Percentiles rank a stretch among this genome's conserved stretches.
Evolutionary conservation across 1,284 basidiomycete genomes (phyloP).

Genomic region (Tetrapyrgos nigripes): DNA sequence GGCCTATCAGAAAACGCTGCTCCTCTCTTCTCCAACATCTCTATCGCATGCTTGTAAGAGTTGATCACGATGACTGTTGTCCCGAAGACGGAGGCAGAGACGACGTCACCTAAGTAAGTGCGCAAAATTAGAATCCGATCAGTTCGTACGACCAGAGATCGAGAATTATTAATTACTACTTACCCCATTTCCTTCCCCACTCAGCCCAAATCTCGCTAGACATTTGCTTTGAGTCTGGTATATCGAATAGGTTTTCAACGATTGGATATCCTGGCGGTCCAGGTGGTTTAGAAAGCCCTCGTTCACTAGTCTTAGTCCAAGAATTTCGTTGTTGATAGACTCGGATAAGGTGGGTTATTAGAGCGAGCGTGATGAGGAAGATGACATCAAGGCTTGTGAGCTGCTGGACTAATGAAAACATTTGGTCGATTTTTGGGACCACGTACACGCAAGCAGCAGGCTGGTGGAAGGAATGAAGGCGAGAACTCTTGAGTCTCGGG

Average conservation of each 20-base stretch:
- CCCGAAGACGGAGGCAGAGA: slow-evolving; percentile 4
- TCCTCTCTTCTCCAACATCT: slow-evolving; percentile 40
- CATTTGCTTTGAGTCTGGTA: slow-evolving; percentile 25
- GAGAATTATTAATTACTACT: slow-evolving; percentile 5
- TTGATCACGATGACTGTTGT: slow-evolving; percentile 30
- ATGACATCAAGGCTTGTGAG: no score
- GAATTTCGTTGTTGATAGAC: no score
- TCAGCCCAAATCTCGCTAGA: slow-evolving; percentile 19
- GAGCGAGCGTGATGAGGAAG: no score
- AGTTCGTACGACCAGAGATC: not conserved
- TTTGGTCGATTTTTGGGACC: no score
- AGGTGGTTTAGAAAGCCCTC: slow-evolving; percentile 20
- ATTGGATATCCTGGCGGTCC: slow-evolving; percentile 31
- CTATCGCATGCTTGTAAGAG: slow-evolving; percentile 35
- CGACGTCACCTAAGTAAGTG: slow-evolving; percentile 7
- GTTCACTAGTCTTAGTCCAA: no score
- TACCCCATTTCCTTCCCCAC: slow-evolving; percentile 34
- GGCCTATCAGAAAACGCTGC: slow-evolving; percentile 41
- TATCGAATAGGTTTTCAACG: slow-evolving; percentile 33
- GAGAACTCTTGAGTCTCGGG: no score
- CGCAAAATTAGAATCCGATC: not conserved
- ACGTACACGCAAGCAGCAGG: no score
- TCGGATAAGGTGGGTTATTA: no score
- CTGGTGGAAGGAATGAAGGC: no score
- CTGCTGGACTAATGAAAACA: no score